A percentile compares a stretch with the other conserved stretches of the same genome.
Conservation (phyloP, 805 yeast species). For the Candida michaelii region DNA sequence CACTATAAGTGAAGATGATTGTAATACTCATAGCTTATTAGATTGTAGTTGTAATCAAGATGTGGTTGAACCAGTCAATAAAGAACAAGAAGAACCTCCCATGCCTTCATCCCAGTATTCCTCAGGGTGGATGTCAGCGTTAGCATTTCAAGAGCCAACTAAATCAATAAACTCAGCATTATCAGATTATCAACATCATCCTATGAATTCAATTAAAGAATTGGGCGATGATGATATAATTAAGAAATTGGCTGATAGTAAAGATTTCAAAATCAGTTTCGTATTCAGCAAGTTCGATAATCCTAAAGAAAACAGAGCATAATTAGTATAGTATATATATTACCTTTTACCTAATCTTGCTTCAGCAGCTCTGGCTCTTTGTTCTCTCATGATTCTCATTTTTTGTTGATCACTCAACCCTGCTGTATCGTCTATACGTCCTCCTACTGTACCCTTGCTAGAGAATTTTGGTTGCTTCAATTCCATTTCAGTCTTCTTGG, state of each 20-base stretch:
- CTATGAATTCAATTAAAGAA: conserved; percentile 37
- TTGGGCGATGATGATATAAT: conserved; percentile 7
- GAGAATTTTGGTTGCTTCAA: conserved; percentile 30
- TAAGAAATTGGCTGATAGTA: conserved; percentile 5
- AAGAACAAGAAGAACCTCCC: conserved; percentile 1
- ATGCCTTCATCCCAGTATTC: background rate
- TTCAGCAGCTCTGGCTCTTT: conserved; percentile 95
- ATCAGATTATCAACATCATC: conserved; percentile 59
- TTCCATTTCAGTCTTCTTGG: conserved; percentile 41
- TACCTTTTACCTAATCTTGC: conserved; percentile 53
- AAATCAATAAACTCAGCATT: conserved; percentile 58
- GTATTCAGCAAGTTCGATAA: conserved; percentile 39
- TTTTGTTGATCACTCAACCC: conserved; percentile 75
- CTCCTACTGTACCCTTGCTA: conserved; percentile 34
- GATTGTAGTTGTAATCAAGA: conserved; percentile 60
- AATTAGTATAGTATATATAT: background rate
- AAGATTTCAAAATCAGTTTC: conserved; percentile 28
- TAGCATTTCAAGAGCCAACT: conserved; percentile 41
- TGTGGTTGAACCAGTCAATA: conserved; percentile 13
- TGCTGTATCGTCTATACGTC: conserved; percentile 42
- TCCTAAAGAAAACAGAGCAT: conserved; percentile 2
- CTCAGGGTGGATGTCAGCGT: conserved; percentile 56
- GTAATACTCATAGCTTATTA: conserved; percentile 78
- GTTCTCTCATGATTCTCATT: conserved; percentile 83
- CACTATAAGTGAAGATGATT: conserved; percentile 49